Evolutionary conservation across 345 rosid species (phyloP).

Genomic region (Hypericum perforatum): DNA sequence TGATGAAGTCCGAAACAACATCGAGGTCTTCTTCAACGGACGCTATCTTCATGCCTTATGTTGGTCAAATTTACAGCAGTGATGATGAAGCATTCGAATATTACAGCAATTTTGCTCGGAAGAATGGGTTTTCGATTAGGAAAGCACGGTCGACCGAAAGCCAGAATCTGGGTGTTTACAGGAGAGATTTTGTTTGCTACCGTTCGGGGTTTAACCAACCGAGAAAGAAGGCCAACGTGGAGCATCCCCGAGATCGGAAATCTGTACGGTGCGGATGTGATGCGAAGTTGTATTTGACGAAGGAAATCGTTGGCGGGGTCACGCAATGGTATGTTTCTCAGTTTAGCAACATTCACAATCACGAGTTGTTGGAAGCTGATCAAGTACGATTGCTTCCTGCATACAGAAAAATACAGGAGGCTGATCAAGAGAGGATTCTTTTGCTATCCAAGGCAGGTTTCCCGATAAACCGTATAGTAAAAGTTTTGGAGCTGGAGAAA

Average conservation of each 20-base stretch:
- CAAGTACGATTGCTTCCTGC: constrained; percentile 93
- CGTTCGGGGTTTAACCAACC: constrained; percentile 94
- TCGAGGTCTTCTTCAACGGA: constrained; percentile 34
- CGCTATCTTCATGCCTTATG: constrained; percentile 62
- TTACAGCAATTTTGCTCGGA: constrained; percentile 73
- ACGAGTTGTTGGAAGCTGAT: constrained; percentile 84
- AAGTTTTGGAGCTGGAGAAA: constrained; percentile 76
- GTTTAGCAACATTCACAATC: constrained; percentile 92
- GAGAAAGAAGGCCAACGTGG: constrained; percentile 77
- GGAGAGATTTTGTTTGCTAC: constrained; percentile 90
- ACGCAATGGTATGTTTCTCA: constrained; percentile 83
- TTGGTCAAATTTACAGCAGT: constrained; percentile 70
- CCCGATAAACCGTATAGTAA: constrained; percentile 78
- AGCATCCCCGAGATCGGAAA: constrained; percentile 88
- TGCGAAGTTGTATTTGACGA: constrained; percentile 73
- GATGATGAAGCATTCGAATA: constrained; percentile 84
- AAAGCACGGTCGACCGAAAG: constrained; percentile 90
- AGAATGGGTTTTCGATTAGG: constrained; percentile 77
- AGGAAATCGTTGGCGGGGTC: constrained; percentile 54
- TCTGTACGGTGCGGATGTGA: constrained; percentile 95
- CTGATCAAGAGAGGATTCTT: constrained; percentile 82
- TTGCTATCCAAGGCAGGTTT: constrained; percentile 89
- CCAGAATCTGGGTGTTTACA: constrained; percentile 72
- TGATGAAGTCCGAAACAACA: constrained; percentile 43
- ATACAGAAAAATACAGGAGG: constrained; percentile 75